phyloP scores from a whole-genome alignment of 2,329 filamentous ascomycete genomes.

The Purpureocillium takamizusanense region DNA sequence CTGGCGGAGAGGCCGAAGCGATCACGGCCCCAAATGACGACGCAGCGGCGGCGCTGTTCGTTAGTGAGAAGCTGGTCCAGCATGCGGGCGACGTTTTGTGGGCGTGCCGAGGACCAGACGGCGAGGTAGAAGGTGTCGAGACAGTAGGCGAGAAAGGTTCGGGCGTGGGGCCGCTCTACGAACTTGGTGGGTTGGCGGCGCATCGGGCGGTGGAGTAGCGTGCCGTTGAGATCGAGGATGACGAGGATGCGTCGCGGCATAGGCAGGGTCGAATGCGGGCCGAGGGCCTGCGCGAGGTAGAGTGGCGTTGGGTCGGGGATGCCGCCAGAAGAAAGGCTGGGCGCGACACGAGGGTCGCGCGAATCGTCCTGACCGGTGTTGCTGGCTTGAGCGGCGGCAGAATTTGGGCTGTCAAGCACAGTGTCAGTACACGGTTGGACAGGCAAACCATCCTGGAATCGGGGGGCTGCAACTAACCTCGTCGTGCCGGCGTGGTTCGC shows the following conservation, averaged over 20 bases:
- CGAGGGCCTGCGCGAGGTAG: constrained; percentile 51
- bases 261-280: constrained; percentile 29
- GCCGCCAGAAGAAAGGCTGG: constrained; percentile 39
- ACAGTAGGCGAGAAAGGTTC: constrained; percentile 63
- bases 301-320: constrained; percentile 48
- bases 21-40: constrained; percentile 72
- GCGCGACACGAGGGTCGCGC: constrained; percentile 9
- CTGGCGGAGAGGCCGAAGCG: constrained; percentile 54
- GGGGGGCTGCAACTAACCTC: too few relatives aligned
- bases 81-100: constrained; percentile 62
- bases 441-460: too few relatives aligned
- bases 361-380: too few relatives aligned
- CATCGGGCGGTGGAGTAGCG: constrained; percentile 64
- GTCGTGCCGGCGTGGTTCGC: too few relatives aligned
- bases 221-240: constrained; percentile 89
- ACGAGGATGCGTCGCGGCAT: constrained; percentile 61
- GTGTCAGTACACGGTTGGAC: too few relatives aligned
- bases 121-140: constrained; percentile 69
- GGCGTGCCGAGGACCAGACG: constrained; percentile 83
- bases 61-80: constrained; percentile 53
- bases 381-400: not conserved
- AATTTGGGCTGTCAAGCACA: too few relatives aligned
- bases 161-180: constrained; percentile 57
- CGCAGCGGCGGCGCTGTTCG: constrained; percentile 43
- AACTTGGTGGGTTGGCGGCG: constrained; percentile 40